These are phyloP conservation scores for Grigorovia jiainica DNA, from an alignment of 805 yeast genomes.

Conservation along the genomic window DNA sequence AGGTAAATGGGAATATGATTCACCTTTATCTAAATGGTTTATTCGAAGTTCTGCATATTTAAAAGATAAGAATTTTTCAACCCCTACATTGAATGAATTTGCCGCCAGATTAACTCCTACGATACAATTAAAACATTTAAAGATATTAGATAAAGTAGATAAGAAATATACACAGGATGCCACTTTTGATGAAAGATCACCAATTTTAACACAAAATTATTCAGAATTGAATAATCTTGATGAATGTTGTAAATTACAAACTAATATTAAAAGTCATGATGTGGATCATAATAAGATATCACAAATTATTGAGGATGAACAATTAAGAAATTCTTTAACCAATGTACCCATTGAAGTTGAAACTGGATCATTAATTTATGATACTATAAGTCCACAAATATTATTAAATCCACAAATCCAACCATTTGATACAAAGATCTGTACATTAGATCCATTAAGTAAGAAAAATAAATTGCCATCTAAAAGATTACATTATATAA, in stretches of 20 bases:
- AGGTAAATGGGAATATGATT: conserved; percentile 24
- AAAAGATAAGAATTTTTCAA: conserved; percentile 7
- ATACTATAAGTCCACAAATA: conserved; percentile 7
- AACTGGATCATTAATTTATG: conserved; percentile 13
- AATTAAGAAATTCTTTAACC: conserved; percentile 1
- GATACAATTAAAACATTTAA: conserved; percentile 20
- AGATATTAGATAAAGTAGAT: conserved; percentile 16
- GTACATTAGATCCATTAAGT: too few species aligned
- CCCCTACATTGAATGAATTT: conserved; percentile 1
- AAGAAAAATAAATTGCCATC: background rate
- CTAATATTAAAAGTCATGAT: too few species aligned
- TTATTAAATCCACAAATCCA: background rate
- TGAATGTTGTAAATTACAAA: too few species aligned
- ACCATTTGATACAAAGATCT: background rate
- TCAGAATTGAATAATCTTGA: too few species aligned
- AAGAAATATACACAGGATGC: conserved; percentile 9
- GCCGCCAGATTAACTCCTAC: conserved; percentile 16
- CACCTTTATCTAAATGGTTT: conserved; percentile 29
- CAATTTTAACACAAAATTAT: conserved; percentile 12
- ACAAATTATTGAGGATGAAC: background rate
- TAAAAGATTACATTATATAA: background rate
- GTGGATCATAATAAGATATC: too few species aligned
- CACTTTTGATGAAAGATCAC: conserved; percentile 17
- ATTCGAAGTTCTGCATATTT: conserved; percentile 23
- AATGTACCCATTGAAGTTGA: too few species aligned